Evolutionary conservation across 768 basidiomycete genomes (phyloP), one percentile per base, ranked within the genome.

Genomic region (Lactifluus piperatus): DNA sequence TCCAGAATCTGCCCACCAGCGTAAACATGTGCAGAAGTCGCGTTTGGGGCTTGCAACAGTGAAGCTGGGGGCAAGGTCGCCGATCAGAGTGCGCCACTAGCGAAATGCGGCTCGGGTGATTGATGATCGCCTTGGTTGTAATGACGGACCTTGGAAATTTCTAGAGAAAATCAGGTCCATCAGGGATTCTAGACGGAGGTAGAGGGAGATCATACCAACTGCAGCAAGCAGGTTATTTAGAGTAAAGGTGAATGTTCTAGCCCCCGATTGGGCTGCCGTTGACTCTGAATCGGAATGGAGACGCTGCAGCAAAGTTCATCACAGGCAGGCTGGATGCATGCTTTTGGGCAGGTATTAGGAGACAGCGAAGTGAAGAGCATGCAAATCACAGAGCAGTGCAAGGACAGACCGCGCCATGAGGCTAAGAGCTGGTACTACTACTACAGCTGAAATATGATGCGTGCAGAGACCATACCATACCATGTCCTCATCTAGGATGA

Each of bases 61-160:
- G 18, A 56, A 50, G 20, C 36, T 45, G 37, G 13, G 24, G 55
- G 37, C n/a, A 47, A 47, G 36, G 49, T 48, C 39, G 53, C 34
- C 53, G 55, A 61, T 61, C 60, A 60, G 49, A 60, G 29, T 45
- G 29, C n/a, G 54, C 49, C 54, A 32, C 26, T 56, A 49, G 27
- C n/a, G 27, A 22, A 43, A 54, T 36, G 30, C 52, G 41, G 53
- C 39, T 22, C n/a, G 22, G 43, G n/a, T 48, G 37, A 59, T 34
- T 36, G 44, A 41, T 41, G 59, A 60, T 60, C 54, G 54, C 29
- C 39, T 37, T 34, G 41, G 44, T 51, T 18, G 46, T 51, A 37
- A 34, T 47, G 37, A 30, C 54, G 13, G 41, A 45, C 49, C 43
- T 50, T 22, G 24, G 41, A 36, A 47, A 22, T 56, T 46, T 47